Evolutionary conservation across 805 yeast species (phyloP).

Genomic region (Clavispora asparagi): DNA sequence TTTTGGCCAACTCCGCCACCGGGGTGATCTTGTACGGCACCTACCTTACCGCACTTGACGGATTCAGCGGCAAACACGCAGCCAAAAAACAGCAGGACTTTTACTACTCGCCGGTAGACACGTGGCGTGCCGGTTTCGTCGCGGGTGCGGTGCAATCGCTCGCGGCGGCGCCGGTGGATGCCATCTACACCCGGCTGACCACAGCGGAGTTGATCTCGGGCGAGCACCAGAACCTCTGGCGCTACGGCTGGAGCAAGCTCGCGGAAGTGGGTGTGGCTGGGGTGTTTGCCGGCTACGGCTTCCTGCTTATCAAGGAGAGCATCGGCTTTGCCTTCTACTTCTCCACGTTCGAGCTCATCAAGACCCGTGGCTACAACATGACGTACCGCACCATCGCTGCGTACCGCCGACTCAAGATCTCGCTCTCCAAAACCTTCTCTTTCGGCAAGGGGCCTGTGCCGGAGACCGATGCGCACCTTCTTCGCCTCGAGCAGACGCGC

Average conservation of each 20-base stretch:
- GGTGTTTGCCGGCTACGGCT: conserved; percentile 84
- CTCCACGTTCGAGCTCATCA: conserved; percentile 72
- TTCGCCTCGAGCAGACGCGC: conserved; percentile 27
- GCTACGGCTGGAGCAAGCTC: conserved; percentile 64
- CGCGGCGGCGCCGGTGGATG: conserved; percentile 92
- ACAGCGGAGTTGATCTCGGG: conserved; percentile 70
- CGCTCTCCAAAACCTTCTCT: conserved; percentile 16
- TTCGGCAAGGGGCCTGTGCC: conserved; percentile 17
- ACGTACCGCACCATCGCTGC: conserved; percentile 42
- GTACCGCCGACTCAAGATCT: conserved; percentile 36
- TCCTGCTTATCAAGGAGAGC: conserved; percentile 72
- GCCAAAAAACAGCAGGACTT: conserved; percentile 5
- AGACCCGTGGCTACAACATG: conserved; percentile 56
- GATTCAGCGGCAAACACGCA: conserved; percentile 14
- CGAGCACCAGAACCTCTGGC: conserved; percentile 67
- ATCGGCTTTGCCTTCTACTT: conserved; percentile 84
- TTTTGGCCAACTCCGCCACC: too few relatives aligned
- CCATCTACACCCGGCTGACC: conserved; percentile 76
- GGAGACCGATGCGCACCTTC: conserved; percentile 4
- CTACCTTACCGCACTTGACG: conserved; percentile 53
- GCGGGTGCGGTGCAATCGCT: conserved; percentile 89
- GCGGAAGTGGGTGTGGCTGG: conserved; percentile 74
- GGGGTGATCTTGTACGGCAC: conserved; percentile 84
- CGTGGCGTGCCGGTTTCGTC: conserved; percentile 73
- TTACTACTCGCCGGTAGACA: conserved; percentile 38